Conservation (phyloP, 331 rosid species). For the Rosa hybrid region DNA sequence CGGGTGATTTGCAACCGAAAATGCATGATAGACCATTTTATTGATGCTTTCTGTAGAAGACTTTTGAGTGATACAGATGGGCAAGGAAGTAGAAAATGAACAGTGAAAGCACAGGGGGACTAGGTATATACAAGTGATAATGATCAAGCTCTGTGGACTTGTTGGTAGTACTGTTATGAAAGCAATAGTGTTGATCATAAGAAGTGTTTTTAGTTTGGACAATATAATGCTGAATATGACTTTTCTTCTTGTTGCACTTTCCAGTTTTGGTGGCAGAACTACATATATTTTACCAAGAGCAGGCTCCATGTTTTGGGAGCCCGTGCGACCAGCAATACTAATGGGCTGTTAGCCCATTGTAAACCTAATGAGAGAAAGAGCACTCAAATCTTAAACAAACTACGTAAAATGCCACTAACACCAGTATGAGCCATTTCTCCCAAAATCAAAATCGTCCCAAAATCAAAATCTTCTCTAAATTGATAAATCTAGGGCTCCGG, state of each 20-base stretch:
- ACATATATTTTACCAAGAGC: not conserved
- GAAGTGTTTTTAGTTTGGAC: not conserved
- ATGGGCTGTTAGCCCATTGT: no score
- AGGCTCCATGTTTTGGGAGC: no score
- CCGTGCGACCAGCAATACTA: no score
- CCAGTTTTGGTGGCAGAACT: not conserved
- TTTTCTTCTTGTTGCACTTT: not conserved
- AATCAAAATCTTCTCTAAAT: no score
- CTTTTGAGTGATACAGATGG: not conserved
- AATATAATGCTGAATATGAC: not conserved
- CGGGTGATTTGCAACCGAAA: not conserved
- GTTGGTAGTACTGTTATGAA: constrained; percentile 52
- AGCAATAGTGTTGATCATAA: constrained; percentile 5
- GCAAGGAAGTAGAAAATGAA: not conserved
- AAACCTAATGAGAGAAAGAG: no score
- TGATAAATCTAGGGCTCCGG: no score
- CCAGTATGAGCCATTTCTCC: no score
- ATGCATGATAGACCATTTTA: not conserved
- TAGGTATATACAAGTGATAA: constrained; percentile 44
- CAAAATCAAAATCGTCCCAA: no score
- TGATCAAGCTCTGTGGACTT: constrained; percentile 71
- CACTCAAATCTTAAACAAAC: no score
- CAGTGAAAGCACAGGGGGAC: not conserved
- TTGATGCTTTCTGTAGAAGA: not conserved
- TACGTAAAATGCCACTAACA: no score